These are phyloP conservation scores for Hypoxylon sp. DNA, from an alignment of 2,329 filamentous ascomycete species.

Conservation along the genomic window DNA sequence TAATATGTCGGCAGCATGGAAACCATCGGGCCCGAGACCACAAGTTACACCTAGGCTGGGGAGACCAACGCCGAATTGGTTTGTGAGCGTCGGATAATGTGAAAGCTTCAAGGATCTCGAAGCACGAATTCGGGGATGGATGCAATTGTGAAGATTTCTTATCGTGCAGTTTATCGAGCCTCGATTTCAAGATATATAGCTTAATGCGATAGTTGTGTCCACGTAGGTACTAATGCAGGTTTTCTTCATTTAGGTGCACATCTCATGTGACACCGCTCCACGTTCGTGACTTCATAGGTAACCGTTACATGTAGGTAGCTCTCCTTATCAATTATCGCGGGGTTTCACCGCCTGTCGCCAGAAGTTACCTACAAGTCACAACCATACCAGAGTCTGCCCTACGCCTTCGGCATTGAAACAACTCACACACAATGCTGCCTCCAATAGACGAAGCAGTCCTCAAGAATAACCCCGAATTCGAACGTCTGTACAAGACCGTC, in stretches of 20 bases:
- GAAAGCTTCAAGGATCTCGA: neutral
- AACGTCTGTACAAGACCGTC: constrained; percentile 67
- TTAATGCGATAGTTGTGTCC: constrained; percentile 1
- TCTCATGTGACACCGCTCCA: constrained; percentile 41
- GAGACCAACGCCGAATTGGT: neutral
- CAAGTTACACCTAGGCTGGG: neutral
- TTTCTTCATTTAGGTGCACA: too few species aligned
- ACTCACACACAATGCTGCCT: constrained; percentile 63
- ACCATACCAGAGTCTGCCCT: neutral
- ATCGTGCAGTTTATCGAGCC: constrained; percentile 18
- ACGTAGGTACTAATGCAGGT: neutral
- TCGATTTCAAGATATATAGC: neutral
- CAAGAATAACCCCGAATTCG: constrained; percentile 69
- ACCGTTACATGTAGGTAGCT: constrained; percentile 12
- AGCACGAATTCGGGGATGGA: neutral
- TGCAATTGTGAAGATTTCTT: constrained; percentile 35
- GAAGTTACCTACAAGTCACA: neutral
- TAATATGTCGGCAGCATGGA: constrained; percentile 12
- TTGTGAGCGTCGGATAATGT: constrained; percentile 1
- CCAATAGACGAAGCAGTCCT: constrained; percentile 68
- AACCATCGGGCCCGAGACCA: neutral
- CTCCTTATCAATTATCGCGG: constrained; percentile 17
- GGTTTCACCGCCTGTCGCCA: constrained; percentile 16
- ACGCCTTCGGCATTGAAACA: neutral
- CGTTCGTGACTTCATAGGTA: constrained; percentile 36